Conservation (phyloP, 257 asterid species). For the Capsicum rhomboideum region DNA sequence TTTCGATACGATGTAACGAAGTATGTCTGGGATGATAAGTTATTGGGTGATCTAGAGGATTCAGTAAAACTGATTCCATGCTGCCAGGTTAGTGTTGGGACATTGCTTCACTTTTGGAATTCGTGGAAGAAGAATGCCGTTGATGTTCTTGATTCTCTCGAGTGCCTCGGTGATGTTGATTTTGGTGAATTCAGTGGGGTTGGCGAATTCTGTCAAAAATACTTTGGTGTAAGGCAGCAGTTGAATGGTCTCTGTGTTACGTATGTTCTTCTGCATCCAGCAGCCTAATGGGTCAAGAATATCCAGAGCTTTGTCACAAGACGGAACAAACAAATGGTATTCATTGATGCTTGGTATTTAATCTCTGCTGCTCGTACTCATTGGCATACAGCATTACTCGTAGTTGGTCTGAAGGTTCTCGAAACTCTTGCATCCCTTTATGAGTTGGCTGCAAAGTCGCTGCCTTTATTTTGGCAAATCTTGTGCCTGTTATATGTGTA, state of each 20-base stretch:
- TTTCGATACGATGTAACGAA: slow-evolving; percentile 9
- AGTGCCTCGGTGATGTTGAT: slow-evolving; percentile 10
- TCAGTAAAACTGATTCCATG: slow-evolving; percentile 16
- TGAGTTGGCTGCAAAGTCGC: background rate
- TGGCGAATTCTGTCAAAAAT: slow-evolving; percentile 29
- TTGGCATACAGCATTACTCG: slow-evolving; percentile 30
- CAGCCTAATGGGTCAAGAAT: slow-evolving; percentile 39
- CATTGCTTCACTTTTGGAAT: slow-evolving; percentile 39
- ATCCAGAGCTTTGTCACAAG: slow-evolving; percentile 4
- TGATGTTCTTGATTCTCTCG: slow-evolving; percentile 24
- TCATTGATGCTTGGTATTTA: slow-evolving; percentile 29
- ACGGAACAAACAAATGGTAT: background rate
- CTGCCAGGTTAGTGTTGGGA: slow-evolving; percentile 23
- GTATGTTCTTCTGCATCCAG: slow-evolving; percentile 30
- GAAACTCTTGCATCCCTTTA: slow-evolving; percentile 27
- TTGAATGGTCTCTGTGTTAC: background rate
- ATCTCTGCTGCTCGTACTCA: slow-evolving; percentile 26
- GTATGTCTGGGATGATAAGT: slow-evolving; percentile 25
- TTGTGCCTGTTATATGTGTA: slow-evolving; percentile 23
- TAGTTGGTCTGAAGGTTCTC: slow-evolving; percentile 36
- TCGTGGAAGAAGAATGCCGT: slow-evolving; percentile 19
- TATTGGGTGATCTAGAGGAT: background rate
- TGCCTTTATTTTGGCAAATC: slow-evolving; percentile 21
- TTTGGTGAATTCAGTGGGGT: background rate
- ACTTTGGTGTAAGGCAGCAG: slow-evolving; percentile 46